A percentile compares a stretch with the other conserved stretches of the same genome.
phyloP scores from a whole-genome alignment of 495 filamentous ascomycete species.

The Penicillium malachiteum region DNA sequence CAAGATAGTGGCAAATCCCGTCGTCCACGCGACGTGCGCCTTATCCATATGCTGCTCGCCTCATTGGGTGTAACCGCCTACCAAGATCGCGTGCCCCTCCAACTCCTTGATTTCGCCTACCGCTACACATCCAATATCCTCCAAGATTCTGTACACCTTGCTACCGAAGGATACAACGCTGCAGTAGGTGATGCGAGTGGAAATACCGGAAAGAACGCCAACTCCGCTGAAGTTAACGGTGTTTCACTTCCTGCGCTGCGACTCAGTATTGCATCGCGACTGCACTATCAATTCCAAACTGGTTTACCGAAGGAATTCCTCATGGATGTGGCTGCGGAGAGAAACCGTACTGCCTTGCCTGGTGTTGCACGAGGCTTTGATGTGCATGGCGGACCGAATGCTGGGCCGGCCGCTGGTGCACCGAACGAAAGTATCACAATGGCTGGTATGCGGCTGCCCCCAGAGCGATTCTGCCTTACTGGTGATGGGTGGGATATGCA shows the following conservation, averaged over 20 bases:
- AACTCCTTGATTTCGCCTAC: slow-evolving; percentile 97
- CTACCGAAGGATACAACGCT: slow-evolving; percentile 52
- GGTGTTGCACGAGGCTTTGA: slow-evolving; percentile 68
- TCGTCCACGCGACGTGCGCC: slow-evolving; percentile 85
- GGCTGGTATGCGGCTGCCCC: slow-evolving; percentile 78
- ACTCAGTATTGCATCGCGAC: slow-evolving; percentile 61
- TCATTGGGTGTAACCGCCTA: slow-evolving; percentile 84
- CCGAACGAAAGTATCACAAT: slow-evolving; percentile 40
- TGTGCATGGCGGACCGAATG: slow-evolving; percentile 10
- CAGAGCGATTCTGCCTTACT: slow-evolving; percentile 87
- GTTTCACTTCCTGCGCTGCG: slow-evolving; percentile 58
- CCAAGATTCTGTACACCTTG: slow-evolving; percentile 52
- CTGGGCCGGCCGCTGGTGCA: slow-evolving; percentile 10
- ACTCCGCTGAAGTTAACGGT: slow-evolving; percentile 36
- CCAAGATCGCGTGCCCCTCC: slow-evolving; percentile 89
- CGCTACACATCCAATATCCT: slow-evolving; percentile 61
- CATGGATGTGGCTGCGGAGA: slow-evolving; percentile 75
- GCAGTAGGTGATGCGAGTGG: slow-evolving; percentile 24
- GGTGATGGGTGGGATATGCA: slow-evolving; percentile 80
- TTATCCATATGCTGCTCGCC: slow-evolving; percentile 87
- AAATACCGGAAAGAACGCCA: slow-evolving; percentile 20
- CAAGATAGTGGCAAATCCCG: slow-evolving; percentile 62
- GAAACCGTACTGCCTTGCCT: slow-evolving; percentile 79
- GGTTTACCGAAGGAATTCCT: slow-evolving; percentile 81
- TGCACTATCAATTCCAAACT: slow-evolving; percentile 64